Evolutionary conservation across 495 filamentous ascomycete genomes (phyloP).

Genomic region (Trichoderma virens): DNA sequence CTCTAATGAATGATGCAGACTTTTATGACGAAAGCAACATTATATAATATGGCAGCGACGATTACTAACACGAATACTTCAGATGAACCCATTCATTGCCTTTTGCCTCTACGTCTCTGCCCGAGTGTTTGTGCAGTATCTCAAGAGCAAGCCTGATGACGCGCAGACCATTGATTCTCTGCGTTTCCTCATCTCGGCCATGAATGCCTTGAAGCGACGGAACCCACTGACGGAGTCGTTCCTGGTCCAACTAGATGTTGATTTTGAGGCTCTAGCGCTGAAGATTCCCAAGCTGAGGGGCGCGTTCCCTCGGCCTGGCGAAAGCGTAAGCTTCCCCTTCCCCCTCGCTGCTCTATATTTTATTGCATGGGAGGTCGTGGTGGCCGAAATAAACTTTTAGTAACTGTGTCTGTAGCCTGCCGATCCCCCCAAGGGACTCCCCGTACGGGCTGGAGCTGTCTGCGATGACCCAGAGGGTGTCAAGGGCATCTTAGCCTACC

Average conservation of each 20-base stretch:
- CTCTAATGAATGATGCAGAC: no score
- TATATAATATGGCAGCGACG: background rate
- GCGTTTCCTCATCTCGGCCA: slow-evolving; percentile 80
- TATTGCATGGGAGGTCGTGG: background rate
- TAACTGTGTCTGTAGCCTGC: background rate
- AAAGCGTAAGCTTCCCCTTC: slow-evolving; percentile 34
- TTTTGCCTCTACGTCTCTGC: slow-evolving; percentile 95
- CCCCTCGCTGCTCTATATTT: background rate
- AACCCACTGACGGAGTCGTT: slow-evolving; percentile 95
- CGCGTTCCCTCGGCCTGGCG: slow-evolving; percentile 40
- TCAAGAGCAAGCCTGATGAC: slow-evolving; percentile 83
- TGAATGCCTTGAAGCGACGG: slow-evolving; percentile 78
- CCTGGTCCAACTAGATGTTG: slow-evolving; percentile 85
- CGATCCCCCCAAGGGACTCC: background rate
- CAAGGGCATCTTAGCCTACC: slow-evolving; percentile 22
- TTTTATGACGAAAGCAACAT: no score
- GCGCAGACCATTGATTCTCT: slow-evolving; percentile 73
- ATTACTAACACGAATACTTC: slow-evolving; percentile 4
- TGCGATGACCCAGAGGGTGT: slow-evolving; percentile 13
- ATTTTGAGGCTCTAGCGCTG: slow-evolving; percentile 61
- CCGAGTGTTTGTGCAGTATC: slow-evolving; percentile 89
- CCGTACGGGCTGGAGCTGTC: slow-evolving; percentile 9
- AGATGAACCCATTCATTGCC: slow-evolving; percentile 96
- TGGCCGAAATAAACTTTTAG: background rate
- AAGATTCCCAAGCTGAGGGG: slow-evolving; percentile 45